A percentile compares a stretch with the other conserved stretches of the same genome.
Evolutionary conservation across 2,329 filamentous ascomycete species (phyloP).

Genomic region (Clarireedia homoeocarpa): DNA sequence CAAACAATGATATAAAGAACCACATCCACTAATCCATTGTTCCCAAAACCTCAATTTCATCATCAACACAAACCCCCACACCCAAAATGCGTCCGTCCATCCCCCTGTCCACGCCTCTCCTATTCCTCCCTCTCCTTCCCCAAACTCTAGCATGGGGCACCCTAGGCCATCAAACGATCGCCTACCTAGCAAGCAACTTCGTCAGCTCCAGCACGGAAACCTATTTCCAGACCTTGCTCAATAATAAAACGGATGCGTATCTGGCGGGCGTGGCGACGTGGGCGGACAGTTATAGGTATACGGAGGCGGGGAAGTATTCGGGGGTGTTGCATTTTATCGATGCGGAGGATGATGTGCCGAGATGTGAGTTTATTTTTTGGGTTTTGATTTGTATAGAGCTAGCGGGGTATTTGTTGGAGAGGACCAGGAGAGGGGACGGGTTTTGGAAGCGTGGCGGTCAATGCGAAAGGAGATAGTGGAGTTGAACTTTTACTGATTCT

Average conservation of each 20-base stretch:
- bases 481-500: not conserved
- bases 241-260: slow-evolving; percentile 47
- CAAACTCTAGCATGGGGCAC: slow-evolving; percentile 26
- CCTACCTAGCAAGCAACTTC: slow-evolving; percentile 54
- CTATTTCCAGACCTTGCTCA: slow-evolving; percentile 50
- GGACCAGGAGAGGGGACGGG: not conserved
- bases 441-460: not conserved
- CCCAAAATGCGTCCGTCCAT: not conserved
- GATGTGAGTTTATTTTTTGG: slow-evolving; percentile 5
- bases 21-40: not conserved
- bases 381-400: not conserved
- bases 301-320: slow-evolving; percentile 52
- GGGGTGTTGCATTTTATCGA: slow-evolving; percentile 63
- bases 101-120: not conserved
- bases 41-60: not conserved
- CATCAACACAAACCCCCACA: not conserved
- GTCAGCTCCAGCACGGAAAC: slow-evolving; percentile 47
- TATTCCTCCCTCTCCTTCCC: slow-evolving; percentile 8
- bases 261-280: slow-evolving; percentile 57
- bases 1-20: not conserved
- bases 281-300: slow-evolving; percentile 57
- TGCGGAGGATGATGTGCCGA: slow-evolving; percentile 54
- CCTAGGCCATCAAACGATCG: slow-evolving; percentile 58
- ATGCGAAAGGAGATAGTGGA: not conserved
- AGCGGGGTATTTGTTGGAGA: not conserved